Evolutionary conservation across 805 yeast genomes (phyloP), one percentile per base, ranked within the genome.

Genomic region (Brettanomyces bruxellensis): DNA sequence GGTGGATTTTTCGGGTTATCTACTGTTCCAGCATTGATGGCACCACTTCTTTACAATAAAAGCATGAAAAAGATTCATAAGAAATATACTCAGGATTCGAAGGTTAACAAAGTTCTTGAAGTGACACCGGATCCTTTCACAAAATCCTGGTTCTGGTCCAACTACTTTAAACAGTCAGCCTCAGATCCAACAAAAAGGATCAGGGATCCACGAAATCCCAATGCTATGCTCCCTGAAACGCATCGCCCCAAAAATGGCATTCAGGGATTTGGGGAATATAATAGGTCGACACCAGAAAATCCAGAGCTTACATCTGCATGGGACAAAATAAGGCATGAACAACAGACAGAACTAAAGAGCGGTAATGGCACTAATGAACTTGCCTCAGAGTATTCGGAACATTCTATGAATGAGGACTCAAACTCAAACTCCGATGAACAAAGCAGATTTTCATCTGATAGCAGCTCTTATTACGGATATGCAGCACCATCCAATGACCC

Each of bases 111-210:
- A 37, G 55, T 56, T 12, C 46, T 59, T 6, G 43, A 49, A 9
- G 51, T 49, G 4, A 53, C 61, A 3, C 65, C 65, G 58, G 55
- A 53, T 40, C 62, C 59, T 7, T 42, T 56, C 18, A 45, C 49
- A 5, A 55, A 60, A 36, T 45, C 62, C 22, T 56, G 48, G 23
- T 57, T 59, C 38, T 76, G 80, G 79, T 65, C 73, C 38, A 55
- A 70, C 24, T 83, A 83, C 58, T 82, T 75, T 58, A 64, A 68
- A 42, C 60, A 69, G 48, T 72, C 85, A 0, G 65, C 70, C 36
- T 67, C 68, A 14, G 75, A 81, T 52, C 79, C 82, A 0, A 69
- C 68, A 22, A 68, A 69, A 43, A 66, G 75, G 36, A 61, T 82
- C 52, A 74, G 73, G 46, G 83, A 82, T 55, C 89, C 89, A 5